Evolutionary conservation across 2,329 filamentous ascomycete species (phyloP), one percentile per base, ranked within the genome.

Genomic region (Penicillium sumatraense): DNA sequence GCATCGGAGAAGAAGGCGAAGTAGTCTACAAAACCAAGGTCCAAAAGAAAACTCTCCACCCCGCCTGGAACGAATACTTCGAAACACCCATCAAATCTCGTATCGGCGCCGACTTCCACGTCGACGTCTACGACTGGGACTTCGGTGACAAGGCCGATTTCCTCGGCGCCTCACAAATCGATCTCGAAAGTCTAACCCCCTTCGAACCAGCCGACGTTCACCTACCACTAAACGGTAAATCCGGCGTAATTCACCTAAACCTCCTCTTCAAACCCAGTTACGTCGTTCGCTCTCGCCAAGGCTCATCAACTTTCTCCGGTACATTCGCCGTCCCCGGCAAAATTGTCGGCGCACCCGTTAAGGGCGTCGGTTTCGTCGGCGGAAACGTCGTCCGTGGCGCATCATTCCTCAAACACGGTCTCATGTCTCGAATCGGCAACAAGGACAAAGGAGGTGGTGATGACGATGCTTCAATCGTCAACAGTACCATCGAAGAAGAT

Each of bases 61-160:
- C 95, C 0, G 84, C 86, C 0, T 99, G 96, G 96, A 98, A 98
- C 70, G 95, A 99, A 71, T 93, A 87, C 73, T 99, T 99, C 68
- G 93, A 97, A 73, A 82, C 91, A 1, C 81, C 87, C 1, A 80
- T 99, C 49, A 87, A 90, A 16, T 96, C 92, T 13, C 85, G 95
- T 55, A 96, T 92, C 14, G 91, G 83, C 0, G 89, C 93, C 33
- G 85, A 95, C 23, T 95, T 99, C 75, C 83, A 82, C 27, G 86
- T 91, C 67, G 89, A 90, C 53, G 87, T 98, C 2, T 96, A 88
- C 72, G 95, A 99, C 71, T 99, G 93, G 85, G 95, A 99, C 73
- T 96, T 98, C 79, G 93, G 91, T 45, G 92, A 96, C 73, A 93
- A 93, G 75, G 91, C 93, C 1, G 95, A 99, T 74, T 90, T 89